These are phyloP conservation scores for Dendrobium officinale DNA, from an alignment of 106 monocot species.

Conservation along the genomic window DNA sequence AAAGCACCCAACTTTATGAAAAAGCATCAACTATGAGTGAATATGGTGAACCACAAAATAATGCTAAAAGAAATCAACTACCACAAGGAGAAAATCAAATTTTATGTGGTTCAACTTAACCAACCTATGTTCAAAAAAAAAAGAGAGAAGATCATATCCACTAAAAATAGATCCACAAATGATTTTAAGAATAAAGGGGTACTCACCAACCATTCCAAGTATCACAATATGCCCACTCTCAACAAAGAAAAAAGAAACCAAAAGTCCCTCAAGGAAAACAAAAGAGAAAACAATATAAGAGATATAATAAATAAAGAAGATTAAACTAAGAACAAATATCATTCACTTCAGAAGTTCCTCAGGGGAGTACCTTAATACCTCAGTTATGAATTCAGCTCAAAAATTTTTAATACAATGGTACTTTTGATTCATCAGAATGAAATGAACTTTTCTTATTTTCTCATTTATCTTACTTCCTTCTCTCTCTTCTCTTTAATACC, in stretches of 20 bases:
- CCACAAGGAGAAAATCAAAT: background rate
- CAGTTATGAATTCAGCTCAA: background rate
- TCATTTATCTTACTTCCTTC: background rate
- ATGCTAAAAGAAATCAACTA: background rate
- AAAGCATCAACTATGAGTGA: background rate
- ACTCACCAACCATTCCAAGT: no score
- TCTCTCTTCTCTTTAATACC: background rate
- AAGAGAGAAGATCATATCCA: no score
- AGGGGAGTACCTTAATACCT: background rate
- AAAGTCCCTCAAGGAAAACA: background rate
- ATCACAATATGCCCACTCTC: background rate
- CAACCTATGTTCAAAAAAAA: no score
- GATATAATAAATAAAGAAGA: background rate
- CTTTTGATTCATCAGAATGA: background rate
- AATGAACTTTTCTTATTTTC: background rate
- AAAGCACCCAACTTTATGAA: background rate
- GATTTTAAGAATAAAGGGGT: no score
- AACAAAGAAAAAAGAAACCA: background rate
- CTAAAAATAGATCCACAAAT: no score
- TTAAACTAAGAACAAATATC: background rate
- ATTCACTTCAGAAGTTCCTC: no score
- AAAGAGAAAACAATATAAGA: background rate
- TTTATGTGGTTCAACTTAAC: background rate
- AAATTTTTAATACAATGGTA: background rate
- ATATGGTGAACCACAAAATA: background rate